Evolutionary conservation across 2,329 filamentous ascomycete species (phyloP).

Genomic region (Aspergillus ochraceus): DNA sequence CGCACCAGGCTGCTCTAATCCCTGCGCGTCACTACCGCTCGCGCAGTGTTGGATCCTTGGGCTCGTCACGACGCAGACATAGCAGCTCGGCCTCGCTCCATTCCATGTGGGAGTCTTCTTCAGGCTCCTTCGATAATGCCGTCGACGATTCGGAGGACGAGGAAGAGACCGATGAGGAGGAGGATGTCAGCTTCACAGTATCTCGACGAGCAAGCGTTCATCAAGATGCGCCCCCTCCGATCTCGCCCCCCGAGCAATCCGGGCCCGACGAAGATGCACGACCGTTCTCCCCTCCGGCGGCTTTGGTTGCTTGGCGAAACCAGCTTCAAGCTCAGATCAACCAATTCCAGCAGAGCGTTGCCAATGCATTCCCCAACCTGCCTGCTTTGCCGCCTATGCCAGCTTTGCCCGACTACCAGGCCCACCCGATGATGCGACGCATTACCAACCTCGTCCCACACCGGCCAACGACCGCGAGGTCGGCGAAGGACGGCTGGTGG

Average conservation of each 20-base stretch:
- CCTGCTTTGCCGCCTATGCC: conserved; percentile 61
- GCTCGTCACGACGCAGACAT: conserved; percentile 52
- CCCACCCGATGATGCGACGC: conserved; percentile 68
- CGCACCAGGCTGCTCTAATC: conserved; percentile 63
- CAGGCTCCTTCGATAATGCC: conserved; percentile 47
- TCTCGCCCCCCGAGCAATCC: conserved; percentile 26
- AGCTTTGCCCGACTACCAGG: conserved; percentile 70
- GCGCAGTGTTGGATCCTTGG: conserved; percentile 61
- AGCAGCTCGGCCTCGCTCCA: conserved; percentile 68
- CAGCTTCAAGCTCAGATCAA: conserved; percentile 73
- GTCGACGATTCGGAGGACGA: conserved; percentile 41
- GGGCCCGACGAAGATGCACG: conserved; percentile 27
- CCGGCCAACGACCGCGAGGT: conserved; percentile 53
- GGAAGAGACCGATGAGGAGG: conserved; percentile 23
- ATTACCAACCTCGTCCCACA: conserved; percentile 73
- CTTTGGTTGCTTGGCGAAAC: conserved; percentile 70
- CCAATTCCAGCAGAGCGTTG: conserved; percentile 71
- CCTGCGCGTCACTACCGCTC: conserved; percentile 64
- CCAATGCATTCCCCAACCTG: conserved; percentile 65
- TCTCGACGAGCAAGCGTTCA: conserved; percentile 40
- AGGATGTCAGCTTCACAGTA: conserved; percentile 25
- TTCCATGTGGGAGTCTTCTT: conserved; percentile 64
- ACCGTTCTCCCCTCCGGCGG: conserved; percentile 56
- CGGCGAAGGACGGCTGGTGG: conserved; percentile 60
- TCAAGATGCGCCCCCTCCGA: conserved; percentile 29